phyloP scores from a whole-genome alignment of 352 stramenopile species.

The Pythium biforme region DNA sequence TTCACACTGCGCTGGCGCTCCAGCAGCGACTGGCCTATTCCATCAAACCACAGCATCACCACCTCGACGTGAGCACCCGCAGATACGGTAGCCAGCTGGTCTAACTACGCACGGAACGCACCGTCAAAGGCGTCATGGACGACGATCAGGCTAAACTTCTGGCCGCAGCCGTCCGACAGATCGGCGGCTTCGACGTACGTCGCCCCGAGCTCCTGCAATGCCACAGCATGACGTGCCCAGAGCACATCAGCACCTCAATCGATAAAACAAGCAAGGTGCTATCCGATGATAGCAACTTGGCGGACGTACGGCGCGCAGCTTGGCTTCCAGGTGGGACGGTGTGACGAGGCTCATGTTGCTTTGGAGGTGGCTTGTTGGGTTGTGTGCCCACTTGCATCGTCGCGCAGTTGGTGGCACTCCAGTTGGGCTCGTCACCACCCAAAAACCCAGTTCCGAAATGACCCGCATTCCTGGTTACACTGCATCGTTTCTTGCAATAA shows the following conservation, averaged over 20 bases:
- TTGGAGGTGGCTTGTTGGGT: neutral
- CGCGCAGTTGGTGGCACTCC: neutral
- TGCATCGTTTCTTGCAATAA: neutral
- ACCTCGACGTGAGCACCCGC: neutral
- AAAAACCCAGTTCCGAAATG: constrained; percentile 2
- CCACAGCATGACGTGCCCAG: neutral
- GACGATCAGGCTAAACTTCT: constrained; percentile 83
- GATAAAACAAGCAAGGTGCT: neutral
- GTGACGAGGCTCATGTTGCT: constrained; percentile 22
- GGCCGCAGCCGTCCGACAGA: constrained; percentile 78
- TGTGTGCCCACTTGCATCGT: neutral
- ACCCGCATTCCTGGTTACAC: neutral
- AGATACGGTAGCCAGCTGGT: too few species aligned
- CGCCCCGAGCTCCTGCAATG: constrained; percentile 57
- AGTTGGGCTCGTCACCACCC: neutral
- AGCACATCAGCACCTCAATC: neutral
- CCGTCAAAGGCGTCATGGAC: constrained; percentile 81
- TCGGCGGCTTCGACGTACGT: constrained; percentile 70
- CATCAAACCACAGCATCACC: neutral
- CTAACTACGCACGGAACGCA: constrained; percentile 15
- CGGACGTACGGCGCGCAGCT: constrained; percentile 18
- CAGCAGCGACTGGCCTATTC: constrained; percentile 61
- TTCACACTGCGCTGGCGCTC: constrained; percentile 79
- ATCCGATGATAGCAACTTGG: neutral
- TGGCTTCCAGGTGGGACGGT: constrained; percentile 23